Percentiles rank a stretch among this genome's conserved stretches.
These are phyloP conservation scores for Knufia fluminis DNA, from an alignment of 2,329 filamentous ascomycete species.

Conservation along the genomic window DNA sequence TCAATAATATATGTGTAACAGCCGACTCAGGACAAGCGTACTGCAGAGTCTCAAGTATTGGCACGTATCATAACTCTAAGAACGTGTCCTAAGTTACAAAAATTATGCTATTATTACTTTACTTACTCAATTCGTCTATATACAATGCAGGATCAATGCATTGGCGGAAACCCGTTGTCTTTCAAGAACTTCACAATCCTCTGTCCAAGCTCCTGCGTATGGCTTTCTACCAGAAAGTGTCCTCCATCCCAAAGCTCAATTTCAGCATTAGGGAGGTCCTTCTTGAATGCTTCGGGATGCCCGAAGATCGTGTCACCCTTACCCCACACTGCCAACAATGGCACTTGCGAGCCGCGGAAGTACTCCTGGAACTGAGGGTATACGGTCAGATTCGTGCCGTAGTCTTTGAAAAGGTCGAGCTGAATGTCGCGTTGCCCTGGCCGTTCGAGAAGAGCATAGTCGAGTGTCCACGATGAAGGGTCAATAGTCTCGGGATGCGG, in stretches of 20 bases:
- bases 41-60: too few species aligned
- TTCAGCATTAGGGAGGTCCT: conserved; percentile 41
- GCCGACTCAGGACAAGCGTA: too few species aligned
- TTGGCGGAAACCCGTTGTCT: background rate
- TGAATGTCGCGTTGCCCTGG: conserved; percentile 45
- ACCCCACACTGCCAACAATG: conserved; percentile 51
- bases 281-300: conserved; percentile 47
- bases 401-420: conserved; percentile 50
- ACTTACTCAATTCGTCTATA: too few species aligned
- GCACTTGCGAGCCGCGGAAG: conserved; percentile 42
- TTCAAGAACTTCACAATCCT: conserved; percentile 31
- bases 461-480: conserved; percentile 36
- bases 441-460: conserved; percentile 44
- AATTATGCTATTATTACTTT: too few species aligned
- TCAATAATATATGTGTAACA: too few species aligned
- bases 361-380: conserved; percentile 50
- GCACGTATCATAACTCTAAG: too few species aligned
- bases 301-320: conserved; percentile 44
- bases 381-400: conserved; percentile 44
- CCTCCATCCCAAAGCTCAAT: conserved; percentile 46
- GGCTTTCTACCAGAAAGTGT: conserved; percentile 45
- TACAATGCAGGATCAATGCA: too few species aligned
- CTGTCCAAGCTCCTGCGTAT: conserved; percentile 29
- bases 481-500: conserved; percentile 19
- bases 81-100: too few species aligned